phyloP scores from a whole-genome alignment of 768 basidiomycete genomes.

The Mycena vitilis region DNA sequence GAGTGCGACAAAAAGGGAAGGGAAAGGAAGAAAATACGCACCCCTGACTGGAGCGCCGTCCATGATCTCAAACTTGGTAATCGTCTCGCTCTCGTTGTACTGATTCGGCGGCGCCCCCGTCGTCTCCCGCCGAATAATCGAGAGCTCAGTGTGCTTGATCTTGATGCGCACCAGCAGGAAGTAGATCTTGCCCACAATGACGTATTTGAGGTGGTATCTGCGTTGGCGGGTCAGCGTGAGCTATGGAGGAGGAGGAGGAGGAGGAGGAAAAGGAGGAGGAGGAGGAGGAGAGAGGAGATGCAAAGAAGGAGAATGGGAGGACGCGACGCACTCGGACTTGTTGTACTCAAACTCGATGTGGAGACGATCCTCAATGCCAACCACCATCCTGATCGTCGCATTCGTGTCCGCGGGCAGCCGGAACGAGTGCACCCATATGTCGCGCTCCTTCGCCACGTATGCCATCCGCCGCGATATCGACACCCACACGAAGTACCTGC shows the following conservation, averaged over 20 bases:
- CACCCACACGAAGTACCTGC: constrained; percentile 92
- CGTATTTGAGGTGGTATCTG: constrained; percentile 98
- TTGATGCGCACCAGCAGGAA: constrained; percentile 98
- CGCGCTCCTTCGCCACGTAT: constrained; percentile 92
- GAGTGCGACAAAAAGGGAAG: too few relatives aligned
- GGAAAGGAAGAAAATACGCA: constrained; percentile 43
- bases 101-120: constrained; percentile 98
- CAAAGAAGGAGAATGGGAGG: not conserved
- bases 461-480: constrained; percentile 93
- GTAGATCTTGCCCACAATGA: constrained; percentile 99
- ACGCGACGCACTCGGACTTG: constrained; percentile 88
- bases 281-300: not conserved
- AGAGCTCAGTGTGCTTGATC: constrained; percentile 99
- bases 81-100: constrained; percentile 98
- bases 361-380: constrained; percentile 98
- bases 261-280: not conserved
- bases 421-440: constrained; percentile 98
- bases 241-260: constrained; percentile 7
- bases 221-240: not conserved
- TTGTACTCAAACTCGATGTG: constrained; percentile 99
- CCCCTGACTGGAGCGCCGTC: constrained; percentile 98
- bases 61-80: constrained; percentile 99
- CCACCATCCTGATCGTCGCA: constrained; percentile 99
- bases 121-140: constrained; percentile 97
- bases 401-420: constrained; percentile 99